phyloP scores from a whole-genome alignment of 192 early-diverging fungal species.

The Gamsiella multidivaricata region DNA sequence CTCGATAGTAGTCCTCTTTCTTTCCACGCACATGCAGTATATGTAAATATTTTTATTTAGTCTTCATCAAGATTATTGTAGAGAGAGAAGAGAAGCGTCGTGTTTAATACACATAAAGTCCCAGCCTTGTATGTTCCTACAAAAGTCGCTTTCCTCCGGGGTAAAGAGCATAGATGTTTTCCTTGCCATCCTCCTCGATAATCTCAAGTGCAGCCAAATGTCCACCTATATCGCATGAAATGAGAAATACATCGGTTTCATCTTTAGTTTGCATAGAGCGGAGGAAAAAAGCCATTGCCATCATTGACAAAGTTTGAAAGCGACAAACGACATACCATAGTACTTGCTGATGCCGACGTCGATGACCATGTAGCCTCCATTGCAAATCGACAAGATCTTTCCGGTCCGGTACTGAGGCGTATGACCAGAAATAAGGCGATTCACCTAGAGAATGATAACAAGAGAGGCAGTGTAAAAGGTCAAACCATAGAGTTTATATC shows the following conservation, averaged over 20 bases:
- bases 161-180: constrained; percentile 63
- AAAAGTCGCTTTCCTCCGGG: constrained; percentile 39
- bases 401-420: constrained; percentile 67
- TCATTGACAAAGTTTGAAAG: neutral
- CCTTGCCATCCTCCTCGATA: constrained; percentile 58
- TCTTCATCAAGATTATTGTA: too few relatives aligned
- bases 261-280: too few relatives aligned
- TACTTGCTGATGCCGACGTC: constrained; percentile 77
- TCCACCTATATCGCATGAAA: constrained; percentile 22
- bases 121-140: neutral
- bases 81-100: neutral
- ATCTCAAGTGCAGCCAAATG: constrained; percentile 79
- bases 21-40: too few relatives aligned
- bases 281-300: too few relatives aligned
- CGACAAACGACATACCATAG: constrained; percentile 57
- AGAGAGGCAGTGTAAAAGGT: neutral
- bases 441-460: constrained; percentile 53
- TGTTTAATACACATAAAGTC: constrained; percentile 5
- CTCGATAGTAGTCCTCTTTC: constrained; percentile 14
- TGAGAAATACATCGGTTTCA: too few relatives aligned
- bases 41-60: too few relatives aligned
- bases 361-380: constrained; percentile 70
- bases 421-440: constrained; percentile 78
- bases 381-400: constrained; percentile 69
- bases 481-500: neutral